Conservation (phyloP, 306 rosid species). For the Quercus agrifolia region DNA sequence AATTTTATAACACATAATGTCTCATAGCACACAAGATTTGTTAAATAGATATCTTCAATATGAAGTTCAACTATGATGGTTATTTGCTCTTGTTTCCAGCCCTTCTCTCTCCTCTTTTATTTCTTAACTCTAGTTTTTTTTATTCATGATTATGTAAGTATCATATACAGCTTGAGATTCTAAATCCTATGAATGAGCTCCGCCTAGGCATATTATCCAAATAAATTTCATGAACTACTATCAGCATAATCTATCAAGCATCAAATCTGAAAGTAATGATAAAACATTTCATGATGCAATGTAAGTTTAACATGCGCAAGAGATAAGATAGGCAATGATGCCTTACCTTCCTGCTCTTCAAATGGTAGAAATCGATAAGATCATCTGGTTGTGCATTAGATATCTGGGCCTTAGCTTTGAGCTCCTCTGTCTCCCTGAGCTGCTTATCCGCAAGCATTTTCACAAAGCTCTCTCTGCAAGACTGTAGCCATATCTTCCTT, state of each 20-base stretch:
- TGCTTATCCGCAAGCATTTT: slow-evolving; percentile 97
- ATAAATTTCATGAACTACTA: background rate
- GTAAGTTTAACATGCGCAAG: background rate
- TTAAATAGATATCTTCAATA: background rate
- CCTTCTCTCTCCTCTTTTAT: background rate
- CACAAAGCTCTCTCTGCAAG: slow-evolving; percentile 93
- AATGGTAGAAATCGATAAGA: slow-evolving; percentile 95
- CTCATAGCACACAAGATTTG: background rate
- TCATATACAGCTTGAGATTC: no score
- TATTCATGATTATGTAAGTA: no score
- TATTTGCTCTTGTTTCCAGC: background rate
- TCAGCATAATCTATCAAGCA: background rate
- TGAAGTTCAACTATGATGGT: background rate
- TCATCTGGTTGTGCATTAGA: slow-evolving; percentile 96
- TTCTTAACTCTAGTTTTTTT: background rate
- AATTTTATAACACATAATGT: background rate
- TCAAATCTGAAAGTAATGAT: slow-evolving; percentile 7
- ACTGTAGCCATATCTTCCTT: slow-evolving; percentile 81
- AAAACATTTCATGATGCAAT: background rate
- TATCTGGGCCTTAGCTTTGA: slow-evolving; percentile 78
- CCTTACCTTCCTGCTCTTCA: slow-evolving; percentile 95
- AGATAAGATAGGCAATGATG: slow-evolving; percentile 15
- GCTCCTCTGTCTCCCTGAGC: slow-evolving; percentile 78
- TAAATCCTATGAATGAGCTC: no score
- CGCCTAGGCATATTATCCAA: no score